Evolutionary conservation across 331 rosid species (phyloP).

Genomic region (Telfairia occidentalis): DNA sequence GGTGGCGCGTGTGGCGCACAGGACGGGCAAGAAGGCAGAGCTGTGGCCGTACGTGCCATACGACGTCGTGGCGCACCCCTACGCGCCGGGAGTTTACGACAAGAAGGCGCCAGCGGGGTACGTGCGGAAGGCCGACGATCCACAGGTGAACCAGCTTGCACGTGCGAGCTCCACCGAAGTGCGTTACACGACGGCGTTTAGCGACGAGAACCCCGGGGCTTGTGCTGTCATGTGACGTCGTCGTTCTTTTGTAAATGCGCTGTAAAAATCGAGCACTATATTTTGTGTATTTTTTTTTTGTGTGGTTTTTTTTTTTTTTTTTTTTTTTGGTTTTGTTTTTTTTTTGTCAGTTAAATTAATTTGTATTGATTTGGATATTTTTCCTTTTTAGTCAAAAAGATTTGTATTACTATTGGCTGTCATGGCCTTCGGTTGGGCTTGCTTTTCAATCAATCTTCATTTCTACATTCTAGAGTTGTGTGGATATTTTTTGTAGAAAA

Average conservation of each 20-base stretch:
- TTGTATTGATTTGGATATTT: neutral
- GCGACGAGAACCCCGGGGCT: slow-evolving; percentile 40
- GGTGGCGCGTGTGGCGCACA: slow-evolving; percentile 28
- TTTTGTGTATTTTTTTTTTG: neutral
- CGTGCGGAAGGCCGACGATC: slow-evolving; percentile 29
- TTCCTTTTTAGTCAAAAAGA: neutral
- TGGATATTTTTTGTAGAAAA: neutral
- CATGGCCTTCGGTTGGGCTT: neutral
- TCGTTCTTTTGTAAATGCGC: neutral
- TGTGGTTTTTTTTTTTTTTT: neutral
- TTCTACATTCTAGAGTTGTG: neutral
- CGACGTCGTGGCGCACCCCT: slow-evolving; percentile 38
- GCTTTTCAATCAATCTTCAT: neutral
- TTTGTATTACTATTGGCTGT: neutral
- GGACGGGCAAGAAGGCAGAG: slow-evolving; percentile 41
- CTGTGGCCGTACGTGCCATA: slow-evolving; percentile 35
- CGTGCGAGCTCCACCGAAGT: slow-evolving; percentile 35
- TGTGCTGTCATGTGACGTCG: slow-evolving; percentile 26
- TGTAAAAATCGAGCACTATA: neutral
- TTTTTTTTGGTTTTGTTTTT: neutral
- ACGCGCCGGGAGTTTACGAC: slow-evolving; percentile 36
- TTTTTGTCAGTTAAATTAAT: neutral
- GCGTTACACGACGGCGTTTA: slow-evolving; percentile 33
- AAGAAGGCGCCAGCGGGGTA: slow-evolving; percentile 48
- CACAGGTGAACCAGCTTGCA: slow-evolving; percentile 21